Conservation (phyloP, 208 protist species). For the Leishmania martiniquensis region DNA sequence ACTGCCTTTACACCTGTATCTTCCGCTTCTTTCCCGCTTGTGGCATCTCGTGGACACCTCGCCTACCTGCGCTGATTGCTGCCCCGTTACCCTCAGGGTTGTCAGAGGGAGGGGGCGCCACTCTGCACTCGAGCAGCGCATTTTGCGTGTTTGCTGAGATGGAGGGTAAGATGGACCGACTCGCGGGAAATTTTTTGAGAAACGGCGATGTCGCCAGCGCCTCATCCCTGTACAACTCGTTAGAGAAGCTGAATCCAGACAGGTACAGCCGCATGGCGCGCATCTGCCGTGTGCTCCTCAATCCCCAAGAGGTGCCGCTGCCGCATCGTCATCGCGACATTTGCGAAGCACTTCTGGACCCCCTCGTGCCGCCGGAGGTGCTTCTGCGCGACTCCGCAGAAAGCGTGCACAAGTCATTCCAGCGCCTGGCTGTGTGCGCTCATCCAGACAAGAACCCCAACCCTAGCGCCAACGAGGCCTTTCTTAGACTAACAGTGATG, state of each 20-base stretch:
- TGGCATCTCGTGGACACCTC: not conserved
- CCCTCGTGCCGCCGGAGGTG: conserved; percentile 48
- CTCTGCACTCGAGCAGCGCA: conserved; percentile 2
- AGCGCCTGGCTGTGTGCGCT: conserved; percentile 75
- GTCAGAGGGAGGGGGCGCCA: not conserved
- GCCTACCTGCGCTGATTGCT: not conserved
- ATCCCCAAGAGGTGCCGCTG: conserved; percentile 67
- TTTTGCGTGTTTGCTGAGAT: not conserved
- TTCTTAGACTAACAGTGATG: conserved; percentile 64
- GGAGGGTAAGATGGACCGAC: conserved; percentile 57
- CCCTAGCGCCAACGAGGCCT: conserved; percentile 70
- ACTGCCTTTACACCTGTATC: not conserved
- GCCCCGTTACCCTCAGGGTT: not conserved
- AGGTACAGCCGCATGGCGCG: conserved; percentile 75
- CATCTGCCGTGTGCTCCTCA: conserved; percentile 69
- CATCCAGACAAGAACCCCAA: conserved; percentile 91
- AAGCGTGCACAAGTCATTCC: conserved; percentile 71
- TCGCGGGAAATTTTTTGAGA: conserved; percentile 67
- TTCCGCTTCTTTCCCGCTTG: not conserved
- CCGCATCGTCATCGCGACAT: conserved; percentile 79
- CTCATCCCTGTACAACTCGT: conserved; percentile 68
- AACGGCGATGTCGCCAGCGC: conserved; percentile 77
- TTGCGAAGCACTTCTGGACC: conserved; percentile 82
- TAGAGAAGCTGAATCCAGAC: conserved; percentile 69
- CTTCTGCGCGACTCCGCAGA: conserved; percentile 43